Evolutionary conservation across 306 rosid genomes (phyloP), one percentile per base, ranked within the genome.

Genomic region (Mucuna pruriens): DNA sequence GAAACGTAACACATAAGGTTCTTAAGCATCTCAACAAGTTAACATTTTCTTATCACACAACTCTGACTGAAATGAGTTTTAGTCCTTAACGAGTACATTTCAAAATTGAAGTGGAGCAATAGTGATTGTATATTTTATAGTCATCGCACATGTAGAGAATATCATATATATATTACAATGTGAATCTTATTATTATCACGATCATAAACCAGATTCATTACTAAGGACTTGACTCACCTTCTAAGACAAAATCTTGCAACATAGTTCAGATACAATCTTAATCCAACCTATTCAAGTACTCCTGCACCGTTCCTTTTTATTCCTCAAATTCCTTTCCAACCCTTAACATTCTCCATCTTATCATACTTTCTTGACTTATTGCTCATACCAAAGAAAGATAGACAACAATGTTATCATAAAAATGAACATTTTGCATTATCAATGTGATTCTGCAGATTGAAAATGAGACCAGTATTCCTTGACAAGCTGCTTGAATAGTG

Each of bases 391-490:
- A 20, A 22, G 15, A 10, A n/a, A 60, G 15, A 10, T 17, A 33
- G 17, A 55, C 9, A 7, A 26, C 29, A 39, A 11, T 12, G 44
- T 36, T 25, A 17, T 3, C 57, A 10, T 9, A 1, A 31, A 72
- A 52, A 46, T 7, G 6, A 19, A 10, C 36, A 34, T 20, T 12
- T 46, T 46, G 34, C 11, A 49, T 0, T 2, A 48, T 88, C 75
- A 91, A 71, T 81, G 82, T 34, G 83, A 90, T 74, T 82, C 88
- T 58, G 88, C 87, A 25, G 88, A 84, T 39, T 86, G 88, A 46
- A 88, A 77, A 83, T 86, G 92, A 74, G 96, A 91, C 92, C 96
- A 91, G 65, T 89, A 91, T 72, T 91, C 94, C 74, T 89, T 79
- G 0, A 90, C 94, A 66, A 90, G 88, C 83, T 87, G 77, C 49